phyloP scores from a whole-genome alignment of 805 yeast genomes.

The Candida sakaeoensis region DNA sequence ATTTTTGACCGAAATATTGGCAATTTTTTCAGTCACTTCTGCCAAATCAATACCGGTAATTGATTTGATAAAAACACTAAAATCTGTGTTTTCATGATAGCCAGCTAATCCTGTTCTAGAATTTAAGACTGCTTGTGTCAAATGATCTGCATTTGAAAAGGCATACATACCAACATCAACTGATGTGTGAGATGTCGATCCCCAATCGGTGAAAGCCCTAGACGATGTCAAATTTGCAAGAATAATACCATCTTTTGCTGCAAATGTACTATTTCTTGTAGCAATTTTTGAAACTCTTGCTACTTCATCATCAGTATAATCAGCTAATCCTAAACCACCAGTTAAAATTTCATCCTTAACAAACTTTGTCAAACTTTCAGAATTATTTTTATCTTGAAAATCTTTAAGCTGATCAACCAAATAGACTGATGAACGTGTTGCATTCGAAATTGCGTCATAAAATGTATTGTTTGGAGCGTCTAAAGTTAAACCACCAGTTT shows the following conservation, averaged over 20 bases:
- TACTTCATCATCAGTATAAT: slow-evolving; percentile 50
- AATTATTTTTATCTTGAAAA: slow-evolving; percentile 17
- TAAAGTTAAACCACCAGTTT: slow-evolving; percentile 87
- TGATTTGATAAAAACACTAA: slow-evolving; percentile 64
- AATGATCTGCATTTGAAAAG: slow-evolving; percentile 50
- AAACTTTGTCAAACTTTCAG: slow-evolving; percentile 31
- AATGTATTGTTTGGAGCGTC: slow-evolving; percentile 65
- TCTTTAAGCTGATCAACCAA: slow-evolving; percentile 45
- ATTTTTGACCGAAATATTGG: slow-evolving; percentile 26
- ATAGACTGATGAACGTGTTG: slow-evolving; percentile 75
- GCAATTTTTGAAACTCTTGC: slow-evolving; percentile 9
- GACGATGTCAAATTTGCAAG: slow-evolving; percentile 52
- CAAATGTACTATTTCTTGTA: slow-evolving; percentile 1
- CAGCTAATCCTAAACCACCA: slow-evolving; percentile 56
- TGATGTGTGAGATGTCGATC: slow-evolving; percentile 88
- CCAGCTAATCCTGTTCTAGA: slow-evolving; percentile 51
- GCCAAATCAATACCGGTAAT: slow-evolving; percentile 44
- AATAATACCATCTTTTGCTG: neutral
- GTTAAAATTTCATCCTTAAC: slow-evolving; percentile 50
- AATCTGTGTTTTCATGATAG: slow-evolving; percentile 75
- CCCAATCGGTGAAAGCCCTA: slow-evolving; percentile 83
- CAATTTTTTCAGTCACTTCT: slow-evolving; percentile 43
- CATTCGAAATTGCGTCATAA: slow-evolving; percentile 51
- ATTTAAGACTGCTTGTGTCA: slow-evolving; percentile 32
- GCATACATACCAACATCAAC: slow-evolving; percentile 88